These are phyloP conservation scores for Omphalotus olearius DNA, from an alignment of 1,284 basidiomycete genomes.

Conservation along the genomic window DNA sequence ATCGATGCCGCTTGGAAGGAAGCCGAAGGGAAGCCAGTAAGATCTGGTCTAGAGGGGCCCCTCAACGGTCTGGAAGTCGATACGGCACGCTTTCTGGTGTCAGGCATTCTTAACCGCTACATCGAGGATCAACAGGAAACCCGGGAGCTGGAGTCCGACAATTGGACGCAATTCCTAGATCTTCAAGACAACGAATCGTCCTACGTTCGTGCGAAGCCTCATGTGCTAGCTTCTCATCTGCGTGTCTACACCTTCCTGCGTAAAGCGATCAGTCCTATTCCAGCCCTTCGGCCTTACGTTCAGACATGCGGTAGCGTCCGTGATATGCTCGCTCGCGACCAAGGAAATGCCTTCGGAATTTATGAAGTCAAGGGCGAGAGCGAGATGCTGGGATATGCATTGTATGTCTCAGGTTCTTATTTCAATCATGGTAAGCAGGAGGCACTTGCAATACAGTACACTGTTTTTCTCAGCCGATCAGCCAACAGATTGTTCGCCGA, in stretches of 20 bases:
- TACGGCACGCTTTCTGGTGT: constrained; percentile 44
- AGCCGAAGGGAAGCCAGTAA: constrained; percentile 19
- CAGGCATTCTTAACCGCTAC: constrained; percentile 40
- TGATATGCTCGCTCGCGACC: constrained; percentile 51
- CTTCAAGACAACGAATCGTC: constrained; percentile 49
- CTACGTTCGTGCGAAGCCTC: constrained; percentile 34
- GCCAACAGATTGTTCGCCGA: constrained; percentile 53
- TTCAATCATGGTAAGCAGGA: constrained; percentile 57
- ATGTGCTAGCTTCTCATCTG: constrained; percentile 39
- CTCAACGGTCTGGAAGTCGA: constrained; percentile 51
- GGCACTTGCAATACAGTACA: not conserved
- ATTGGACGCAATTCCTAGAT: constrained; percentile 37
- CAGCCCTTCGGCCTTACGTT: constrained; percentile 31
- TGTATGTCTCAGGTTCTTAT: constrained; percentile 56
- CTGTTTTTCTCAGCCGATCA: constrained; percentile 1
- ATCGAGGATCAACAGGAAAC: constrained; percentile 24
- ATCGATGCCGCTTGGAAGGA: constrained; percentile 34
- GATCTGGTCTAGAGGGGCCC: constrained; percentile 18
- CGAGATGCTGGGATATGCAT: constrained; percentile 63
- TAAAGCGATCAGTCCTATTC: constrained; percentile 24
- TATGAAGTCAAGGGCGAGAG: constrained; percentile 52
- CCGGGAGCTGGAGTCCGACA: constrained; percentile 17
- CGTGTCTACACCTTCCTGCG: constrained; percentile 45
- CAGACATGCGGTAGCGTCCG: constrained; percentile 40
- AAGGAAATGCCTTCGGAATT: constrained; percentile 64